phyloP scores from a whole-genome alignment of 164 flowering plant genomes.

The Pachysandra terminalis region DNA sequence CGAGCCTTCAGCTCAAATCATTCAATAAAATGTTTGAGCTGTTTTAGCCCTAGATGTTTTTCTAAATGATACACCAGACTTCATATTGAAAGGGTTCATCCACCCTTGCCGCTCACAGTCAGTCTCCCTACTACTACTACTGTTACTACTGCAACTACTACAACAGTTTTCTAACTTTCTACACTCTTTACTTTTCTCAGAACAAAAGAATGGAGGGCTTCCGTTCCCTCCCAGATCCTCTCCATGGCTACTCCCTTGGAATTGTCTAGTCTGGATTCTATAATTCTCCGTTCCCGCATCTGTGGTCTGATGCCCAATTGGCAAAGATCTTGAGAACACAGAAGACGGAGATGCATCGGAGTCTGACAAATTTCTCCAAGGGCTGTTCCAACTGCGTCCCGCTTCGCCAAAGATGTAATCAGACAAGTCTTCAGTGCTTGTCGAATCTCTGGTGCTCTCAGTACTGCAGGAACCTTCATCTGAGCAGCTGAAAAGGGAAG shows the following conservation, averaged over 20 bases:
- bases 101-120: too few species aligned
- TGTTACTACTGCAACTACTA: conserved; percentile 26
- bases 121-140: too few species aligned
- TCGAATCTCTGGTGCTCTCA: conserved; percentile 68
- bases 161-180: conserved; percentile 32
- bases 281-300: neutral
- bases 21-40: too few species aligned
- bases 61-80: too few species aligned
- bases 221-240: conserved; percentile 21
- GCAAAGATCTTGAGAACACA: conserved; percentile 22
- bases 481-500: conserved; percentile 75
- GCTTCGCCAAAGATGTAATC: conserved; percentile 58
- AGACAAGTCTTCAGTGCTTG: conserved; percentile 65
- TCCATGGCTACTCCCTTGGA: conserved; percentile 7
- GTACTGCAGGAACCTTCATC: conserved; percentile 85
- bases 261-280: conserved; percentile 7
- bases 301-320: conserved; percentile 13
- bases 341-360: conserved; percentile 47
- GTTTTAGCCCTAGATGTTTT: too few species aligned
- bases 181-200: conserved; percentile 42
- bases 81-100: too few species aligned
- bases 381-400: conserved; percentile 36
- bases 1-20: too few species aligned
- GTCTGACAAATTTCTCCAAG: conserved; percentile 38
- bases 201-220: conserved; percentile 28